A percentile compares a stretch with the other conserved stretches of the same genome.
These are phyloP conservation scores for Ophiocordyceps unilateralis DNA, from an alignment of 2,329 filamentous ascomycete genomes.

Conservation along the genomic window DNA sequence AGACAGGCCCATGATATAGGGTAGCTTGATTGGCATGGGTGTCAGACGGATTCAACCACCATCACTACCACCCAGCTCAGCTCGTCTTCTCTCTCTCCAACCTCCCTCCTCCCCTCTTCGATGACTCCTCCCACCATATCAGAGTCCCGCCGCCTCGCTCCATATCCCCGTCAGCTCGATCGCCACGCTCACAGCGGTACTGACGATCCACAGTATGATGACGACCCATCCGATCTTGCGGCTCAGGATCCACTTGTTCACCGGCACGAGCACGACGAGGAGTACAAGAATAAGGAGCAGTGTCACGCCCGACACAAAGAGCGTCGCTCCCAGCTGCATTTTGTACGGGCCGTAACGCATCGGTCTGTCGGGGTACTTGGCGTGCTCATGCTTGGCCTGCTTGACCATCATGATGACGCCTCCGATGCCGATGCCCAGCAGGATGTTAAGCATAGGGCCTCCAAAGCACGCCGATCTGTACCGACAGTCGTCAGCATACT, in stretches of 20 bases:
- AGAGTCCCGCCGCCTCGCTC: constrained; percentile 13
- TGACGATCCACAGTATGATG: constrained; percentile 64
- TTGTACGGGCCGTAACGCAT: constrained; percentile 60
- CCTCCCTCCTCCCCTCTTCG: no score
- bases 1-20: no score
- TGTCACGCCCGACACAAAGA: constrained; percentile 74
- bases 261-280: constrained; percentile 63
- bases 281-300: constrained; percentile 64
- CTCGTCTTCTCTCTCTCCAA: background rate
- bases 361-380: constrained; percentile 47
- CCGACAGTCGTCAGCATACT: background rate
- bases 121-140: no score
- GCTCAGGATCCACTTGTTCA: constrained; percentile 76
- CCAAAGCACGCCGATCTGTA: constrained; percentile 75
- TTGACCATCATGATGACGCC: constrained; percentile 75
- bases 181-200: constrained; percentile 65
- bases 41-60: no score
- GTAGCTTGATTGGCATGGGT: no score
- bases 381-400: constrained; percentile 45
- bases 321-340: constrained; percentile 67
- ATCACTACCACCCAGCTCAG: no score
- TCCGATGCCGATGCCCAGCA: constrained; percentile 83
- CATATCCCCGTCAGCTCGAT: constrained; percentile 53
- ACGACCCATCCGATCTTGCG: constrained; percentile 65
- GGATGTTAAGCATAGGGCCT: constrained; percentile 95